Conservation (phyloP, 371 early-diverging fungal genomes). For the Rhizomucor pusillus region DNA sequence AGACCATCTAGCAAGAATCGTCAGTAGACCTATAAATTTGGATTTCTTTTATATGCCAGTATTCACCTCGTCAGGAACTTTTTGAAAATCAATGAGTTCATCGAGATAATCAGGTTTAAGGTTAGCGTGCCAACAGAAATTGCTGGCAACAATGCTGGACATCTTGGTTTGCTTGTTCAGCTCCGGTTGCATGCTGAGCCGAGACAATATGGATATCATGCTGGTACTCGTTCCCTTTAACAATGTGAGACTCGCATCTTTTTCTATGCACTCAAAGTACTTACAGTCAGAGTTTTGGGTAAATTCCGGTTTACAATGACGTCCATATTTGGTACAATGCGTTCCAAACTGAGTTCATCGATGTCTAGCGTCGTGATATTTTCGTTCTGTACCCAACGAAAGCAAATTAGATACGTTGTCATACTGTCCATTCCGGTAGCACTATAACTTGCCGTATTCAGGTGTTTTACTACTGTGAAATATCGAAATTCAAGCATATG, state of each 20-base stretch:
- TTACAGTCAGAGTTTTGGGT: conserved; percentile 50
- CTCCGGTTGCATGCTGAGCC: conserved; percentile 35
- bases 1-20: conserved; percentile 26
- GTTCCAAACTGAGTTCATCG: conserved; percentile 46
- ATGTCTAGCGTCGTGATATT: conserved; percentile 58
- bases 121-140: conserved; percentile 46
- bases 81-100: conserved; percentile 43
- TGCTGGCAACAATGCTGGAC: conserved; percentile 48
- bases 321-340: conserved; percentile 14
- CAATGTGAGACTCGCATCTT: not conserved
- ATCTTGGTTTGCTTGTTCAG: conserved; percentile 48
- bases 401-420: conserved; percentile 1
- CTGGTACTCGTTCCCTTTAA: conserved; percentile 30
- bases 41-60: not conserved
- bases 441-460: conserved; percentile 35
- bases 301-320: conserved; percentile 49
- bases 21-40: too few relatives aligned
- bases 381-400: conserved; percentile 26
- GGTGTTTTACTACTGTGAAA: conserved; percentile 56
- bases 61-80: conserved; percentile 42
- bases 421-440: not conserved
- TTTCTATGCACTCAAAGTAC: conserved; percentile 2
- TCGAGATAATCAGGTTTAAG: conserved; percentile 39
- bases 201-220: conserved; percentile 54
- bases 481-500: conserved; percentile 54